Percentiles rank a stretch among this genome's conserved stretches.
Evolutionary conservation across 257 asterid genomes (phyloP).

Genomic region (Jacaranda mimosifolia): DNA sequence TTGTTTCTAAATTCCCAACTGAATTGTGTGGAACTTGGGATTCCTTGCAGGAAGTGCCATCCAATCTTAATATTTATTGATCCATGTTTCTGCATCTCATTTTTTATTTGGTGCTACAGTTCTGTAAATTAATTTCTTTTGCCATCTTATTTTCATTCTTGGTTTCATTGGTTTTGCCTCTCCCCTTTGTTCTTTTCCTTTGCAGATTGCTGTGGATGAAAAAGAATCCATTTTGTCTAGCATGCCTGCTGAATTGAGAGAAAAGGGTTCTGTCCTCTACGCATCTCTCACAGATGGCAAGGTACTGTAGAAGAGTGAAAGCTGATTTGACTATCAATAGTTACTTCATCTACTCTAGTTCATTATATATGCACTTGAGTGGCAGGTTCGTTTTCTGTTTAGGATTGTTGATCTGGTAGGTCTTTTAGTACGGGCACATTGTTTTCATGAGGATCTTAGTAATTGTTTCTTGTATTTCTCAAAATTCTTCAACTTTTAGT

Average conservation of each 20-base stretch:
- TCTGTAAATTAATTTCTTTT: not conserved
- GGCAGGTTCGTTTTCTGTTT: constrained; percentile 12
- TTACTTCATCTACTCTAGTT: constrained; percentile 18
- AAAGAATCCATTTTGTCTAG: constrained; percentile 80
- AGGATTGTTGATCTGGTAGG: too few species aligned
- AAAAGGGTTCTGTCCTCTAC: constrained; percentile 78
- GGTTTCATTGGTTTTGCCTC: constrained; percentile 16
- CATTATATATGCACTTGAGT: constrained; percentile 25
- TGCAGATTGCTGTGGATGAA: constrained; percentile 83
- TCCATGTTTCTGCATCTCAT: not conserved
- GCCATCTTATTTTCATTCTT: not conserved
- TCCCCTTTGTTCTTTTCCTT: constrained; percentile 23
- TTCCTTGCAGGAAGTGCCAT: constrained; percentile 1
- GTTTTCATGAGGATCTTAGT: too few species aligned
- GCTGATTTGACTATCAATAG: constrained; percentile 23
- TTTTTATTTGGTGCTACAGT: too few species aligned
- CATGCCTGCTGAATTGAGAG: constrained; percentile 77
- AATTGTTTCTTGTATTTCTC: too few species aligned
- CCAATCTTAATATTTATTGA: constrained; percentile 9
- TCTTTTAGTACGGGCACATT: too few species aligned
- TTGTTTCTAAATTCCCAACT: constrained; percentile 16
- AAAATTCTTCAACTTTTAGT: too few species aligned
- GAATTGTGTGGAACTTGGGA: not conserved
- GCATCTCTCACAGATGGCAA: constrained; percentile 85
- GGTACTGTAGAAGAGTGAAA: constrained; percentile 57